Evolutionary conservation across 257 asterid genomes (phyloP).

Genomic region (Forsythia suspensa): DNA sequence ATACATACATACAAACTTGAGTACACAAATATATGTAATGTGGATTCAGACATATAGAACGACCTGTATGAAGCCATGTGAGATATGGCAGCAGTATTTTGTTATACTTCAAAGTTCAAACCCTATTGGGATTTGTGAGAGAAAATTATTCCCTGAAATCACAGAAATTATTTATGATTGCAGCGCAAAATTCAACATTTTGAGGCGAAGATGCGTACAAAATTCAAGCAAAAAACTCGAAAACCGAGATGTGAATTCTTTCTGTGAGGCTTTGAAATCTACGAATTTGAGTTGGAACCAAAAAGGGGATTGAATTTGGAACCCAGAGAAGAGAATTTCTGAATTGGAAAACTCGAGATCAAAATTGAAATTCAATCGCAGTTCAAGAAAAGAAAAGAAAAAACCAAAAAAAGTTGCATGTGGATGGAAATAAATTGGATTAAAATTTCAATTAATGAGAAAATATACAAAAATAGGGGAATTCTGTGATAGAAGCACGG

Average conservation of each 20-base stretch:
- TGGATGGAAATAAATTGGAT: neutral
- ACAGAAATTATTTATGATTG: neutral
- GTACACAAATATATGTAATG: too few species aligned
- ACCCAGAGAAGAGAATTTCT: neutral
- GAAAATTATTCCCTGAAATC: neutral
- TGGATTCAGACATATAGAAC: slow-evolving; percentile 42
- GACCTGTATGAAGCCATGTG: slow-evolving; percentile 92
- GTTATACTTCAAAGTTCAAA: neutral
- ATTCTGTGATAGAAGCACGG: too few species aligned
- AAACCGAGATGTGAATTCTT: neutral
- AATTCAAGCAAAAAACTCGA: neutral
- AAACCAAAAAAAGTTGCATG: neutral
- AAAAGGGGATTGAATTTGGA: neutral
- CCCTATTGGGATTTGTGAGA: neutral
- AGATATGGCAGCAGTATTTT: slow-evolving; percentile 18
- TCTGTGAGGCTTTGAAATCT: neutral
- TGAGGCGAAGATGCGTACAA: neutral
- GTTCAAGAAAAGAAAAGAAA: neutral
- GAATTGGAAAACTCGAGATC: neutral
- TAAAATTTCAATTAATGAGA: neutral
- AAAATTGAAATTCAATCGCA: neutral
- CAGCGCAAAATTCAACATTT: neutral
- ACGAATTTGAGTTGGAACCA: neutral
- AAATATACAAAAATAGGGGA: too few species aligned
- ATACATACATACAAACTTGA: too few species aligned